phyloP scores from a whole-genome alignment of 176 grass and related monocot species.

The Bolboschoenus planiculmis region DNA sequence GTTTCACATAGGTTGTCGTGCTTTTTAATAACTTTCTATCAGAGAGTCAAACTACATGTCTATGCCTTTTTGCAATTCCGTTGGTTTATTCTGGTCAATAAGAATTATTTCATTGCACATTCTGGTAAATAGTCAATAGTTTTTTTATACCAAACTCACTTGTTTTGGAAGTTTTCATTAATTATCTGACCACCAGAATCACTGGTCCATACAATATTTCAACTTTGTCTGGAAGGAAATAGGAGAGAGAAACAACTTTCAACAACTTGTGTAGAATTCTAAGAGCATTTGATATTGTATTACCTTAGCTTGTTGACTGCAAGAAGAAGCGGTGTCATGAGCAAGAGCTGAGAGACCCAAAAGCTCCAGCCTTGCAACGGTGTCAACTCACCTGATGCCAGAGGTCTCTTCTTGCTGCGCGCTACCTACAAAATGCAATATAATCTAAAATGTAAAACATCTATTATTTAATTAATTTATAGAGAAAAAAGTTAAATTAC shows the following conservation, averaged over 20 bases:
- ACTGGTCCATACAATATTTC: background rate
- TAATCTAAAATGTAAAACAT: background rate
- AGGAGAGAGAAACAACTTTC: background rate
- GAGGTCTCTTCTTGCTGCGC: background rate
- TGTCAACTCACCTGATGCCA: background rate
- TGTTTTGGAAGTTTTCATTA: no score
- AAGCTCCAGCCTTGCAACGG: background rate
- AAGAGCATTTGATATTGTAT: background rate
- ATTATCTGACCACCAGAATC: no score
- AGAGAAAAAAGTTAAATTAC: background rate
- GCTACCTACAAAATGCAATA: background rate
- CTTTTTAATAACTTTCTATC: no score
- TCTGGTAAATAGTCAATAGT: no score
- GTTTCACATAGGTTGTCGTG: background rate
- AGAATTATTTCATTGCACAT: no score
- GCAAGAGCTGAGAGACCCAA: background rate
- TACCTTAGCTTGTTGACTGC: background rate
- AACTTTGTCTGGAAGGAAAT: background rate
- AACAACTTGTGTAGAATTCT: background rate
- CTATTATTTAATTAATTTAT: background rate
- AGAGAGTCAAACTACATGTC: background rate
- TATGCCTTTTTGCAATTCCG: background rate
- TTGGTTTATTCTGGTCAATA: background rate
- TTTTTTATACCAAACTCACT: no score
- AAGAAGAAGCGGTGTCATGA: conserved; percentile 2